Conservation (phyloP, 2,329 filamentous ascomycete genomes). For the Hypocreales sp. region DNA sequence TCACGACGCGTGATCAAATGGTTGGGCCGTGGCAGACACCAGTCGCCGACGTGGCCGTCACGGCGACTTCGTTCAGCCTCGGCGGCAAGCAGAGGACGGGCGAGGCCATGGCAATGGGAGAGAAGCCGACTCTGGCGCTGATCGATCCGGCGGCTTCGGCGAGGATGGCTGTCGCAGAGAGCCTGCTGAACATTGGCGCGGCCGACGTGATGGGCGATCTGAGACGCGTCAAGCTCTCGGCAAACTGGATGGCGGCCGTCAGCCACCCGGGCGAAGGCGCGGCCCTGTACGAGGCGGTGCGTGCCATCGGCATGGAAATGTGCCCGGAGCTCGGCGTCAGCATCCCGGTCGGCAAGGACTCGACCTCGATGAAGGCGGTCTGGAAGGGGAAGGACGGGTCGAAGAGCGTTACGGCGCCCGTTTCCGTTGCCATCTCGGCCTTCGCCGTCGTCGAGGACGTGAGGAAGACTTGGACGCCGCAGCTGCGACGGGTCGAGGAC, state of each 20-base stretch:
- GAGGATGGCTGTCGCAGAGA: slow-evolving; percentile 91
- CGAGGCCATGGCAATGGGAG: slow-evolving; percentile 97
- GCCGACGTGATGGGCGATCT: slow-evolving; percentile 56
- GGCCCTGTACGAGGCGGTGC: slow-evolving; percentile 81
- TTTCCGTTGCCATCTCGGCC: slow-evolving; percentile 82
- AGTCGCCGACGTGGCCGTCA: slow-evolving; percentile 87
- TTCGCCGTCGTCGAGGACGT: slow-evolving; percentile 76
- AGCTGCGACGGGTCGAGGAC: slow-evolving; percentile 67
- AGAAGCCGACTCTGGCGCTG: slow-evolving; percentile 76
- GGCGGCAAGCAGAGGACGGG: slow-evolving; percentile 57
- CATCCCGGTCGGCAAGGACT: slow-evolving; percentile 96
- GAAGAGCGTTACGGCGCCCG: slow-evolving; percentile 81
- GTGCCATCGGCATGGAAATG: slow-evolving; percentile 83
- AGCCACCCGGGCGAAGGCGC: slow-evolving; percentile 86
- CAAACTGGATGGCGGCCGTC: slow-evolving; percentile 99
- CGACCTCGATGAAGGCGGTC: slow-evolving; percentile 96
- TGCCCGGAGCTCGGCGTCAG: slow-evolving; percentile 82
- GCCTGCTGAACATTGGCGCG: slow-evolving; percentile 82
- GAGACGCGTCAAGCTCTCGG: slow-evolving; percentile 70
- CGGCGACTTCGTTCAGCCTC: slow-evolving; percentile 60
- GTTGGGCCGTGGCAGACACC: slow-evolving; percentile 94
- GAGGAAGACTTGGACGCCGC: slow-evolving; percentile 83
- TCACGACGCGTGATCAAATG: slow-evolving; percentile 85
- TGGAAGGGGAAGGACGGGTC: slow-evolving; percentile 62
- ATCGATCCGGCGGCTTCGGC: slow-evolving; percentile 84